phyloP scores from a whole-genome alignment of 2,329 filamentous ascomycete species.

The Aspergillus oerlinghausenensis region DNA sequence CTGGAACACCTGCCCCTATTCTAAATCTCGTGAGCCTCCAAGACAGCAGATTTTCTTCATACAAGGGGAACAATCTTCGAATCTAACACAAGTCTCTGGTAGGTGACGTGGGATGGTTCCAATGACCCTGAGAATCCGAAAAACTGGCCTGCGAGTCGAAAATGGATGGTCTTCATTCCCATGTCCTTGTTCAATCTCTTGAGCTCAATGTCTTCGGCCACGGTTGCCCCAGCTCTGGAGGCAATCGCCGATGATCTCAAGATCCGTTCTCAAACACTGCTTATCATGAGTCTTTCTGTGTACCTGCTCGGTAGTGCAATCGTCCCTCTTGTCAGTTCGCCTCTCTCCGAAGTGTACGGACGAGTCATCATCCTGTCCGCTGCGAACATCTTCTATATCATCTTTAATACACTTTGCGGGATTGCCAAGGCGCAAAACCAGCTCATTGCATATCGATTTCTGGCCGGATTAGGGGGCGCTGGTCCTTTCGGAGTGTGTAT shows the following conservation, averaged over 20 bases:
- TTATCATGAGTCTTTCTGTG: slow-evolving; percentile 49
- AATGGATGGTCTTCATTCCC: slow-evolving; percentile 54
- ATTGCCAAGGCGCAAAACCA: slow-evolving; percentile 10
- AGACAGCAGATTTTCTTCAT: no score
- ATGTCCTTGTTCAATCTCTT: slow-evolving; percentile 57
- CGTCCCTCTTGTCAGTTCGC: slow-evolving; percentile 48
- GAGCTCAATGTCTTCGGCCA: slow-evolving; percentile 62
- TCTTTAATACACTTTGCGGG: slow-evolving; percentile 58
- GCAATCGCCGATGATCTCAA: slow-evolving; percentile 50
- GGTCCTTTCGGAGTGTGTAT: slow-evolving; percentile 42
- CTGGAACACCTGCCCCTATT: no score
- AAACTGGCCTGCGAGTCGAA: slow-evolving; percentile 54
- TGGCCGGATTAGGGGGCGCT: background rate
- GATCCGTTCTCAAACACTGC: slow-evolving; percentile 43
- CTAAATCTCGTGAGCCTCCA: no score
- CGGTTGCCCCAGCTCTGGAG: slow-evolving; percentile 50
- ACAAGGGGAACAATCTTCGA: no score
- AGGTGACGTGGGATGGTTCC: slow-evolving; percentile 48
- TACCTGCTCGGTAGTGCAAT: slow-evolving; percentile 53
- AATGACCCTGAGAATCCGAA: slow-evolving; percentile 44
- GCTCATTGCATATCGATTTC: slow-evolving; percentile 1
- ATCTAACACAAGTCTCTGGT: no score
- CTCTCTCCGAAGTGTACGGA: slow-evolving; percentile 52
- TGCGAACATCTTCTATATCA: slow-evolving; percentile 50
- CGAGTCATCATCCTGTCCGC: slow-evolving; percentile 50